phyloP scores from a whole-genome alignment of 805 yeast species.

The Sugiyamaella mastotermitis region DNA sequence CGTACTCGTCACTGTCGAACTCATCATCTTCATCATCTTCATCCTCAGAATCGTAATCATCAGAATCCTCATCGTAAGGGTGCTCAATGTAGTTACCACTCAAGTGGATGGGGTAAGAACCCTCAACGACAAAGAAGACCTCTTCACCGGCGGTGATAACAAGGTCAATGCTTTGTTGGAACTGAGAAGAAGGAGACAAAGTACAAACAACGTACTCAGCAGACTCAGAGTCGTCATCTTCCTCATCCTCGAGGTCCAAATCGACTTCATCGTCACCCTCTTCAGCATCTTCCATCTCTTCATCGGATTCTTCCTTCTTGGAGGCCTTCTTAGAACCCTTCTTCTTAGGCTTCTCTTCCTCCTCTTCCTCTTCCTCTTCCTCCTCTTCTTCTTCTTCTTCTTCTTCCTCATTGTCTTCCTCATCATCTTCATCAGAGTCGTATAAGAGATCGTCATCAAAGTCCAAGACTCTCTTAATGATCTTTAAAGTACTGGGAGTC shows the following conservation, averaged over 20 bases:
- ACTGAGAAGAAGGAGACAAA: slow-evolving; percentile 71
- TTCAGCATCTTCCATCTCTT: slow-evolving; percentile 26
- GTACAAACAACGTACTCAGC: slow-evolving; percentile 61
- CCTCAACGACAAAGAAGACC: slow-evolving; percentile 89
- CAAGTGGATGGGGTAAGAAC: slow-evolving; percentile 88
- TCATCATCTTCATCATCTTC: slow-evolving; percentile 30
- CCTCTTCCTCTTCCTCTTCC: slow-evolving; percentile 38
- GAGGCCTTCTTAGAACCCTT: slow-evolving; percentile 30
- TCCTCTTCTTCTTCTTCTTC: slow-evolving; percentile 34
- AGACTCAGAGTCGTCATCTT: slow-evolving; percentile 41
- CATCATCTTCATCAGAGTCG: slow-evolving; percentile 27
- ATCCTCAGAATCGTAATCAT: slow-evolving; percentile 42
- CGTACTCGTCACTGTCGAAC: slow-evolving; percentile 29
- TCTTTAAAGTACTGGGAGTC: slow-evolving; percentile 78
- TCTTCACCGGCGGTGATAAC: slow-evolving; percentile 92
- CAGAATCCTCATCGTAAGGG: slow-evolving; percentile 72
- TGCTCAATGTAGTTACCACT: slow-evolving; percentile 95
- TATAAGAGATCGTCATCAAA: slow-evolving; percentile 23
- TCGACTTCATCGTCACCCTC: slow-evolving; percentile 33
- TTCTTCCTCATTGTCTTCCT: slow-evolving; percentile 31
- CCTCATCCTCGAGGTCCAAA: slow-evolving; percentile 30
- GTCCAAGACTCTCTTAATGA: slow-evolving; percentile 61
- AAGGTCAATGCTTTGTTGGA: slow-evolving; percentile 85
- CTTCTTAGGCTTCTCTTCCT: slow-evolving; percentile 43
- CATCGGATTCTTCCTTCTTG: slow-evolving; percentile 38